Evolutionary conservation across 768 basidiomycete genomes (phyloP), one percentile per base, ranked within the genome.

Genomic region (Cystobasidium tubakii): DNA sequence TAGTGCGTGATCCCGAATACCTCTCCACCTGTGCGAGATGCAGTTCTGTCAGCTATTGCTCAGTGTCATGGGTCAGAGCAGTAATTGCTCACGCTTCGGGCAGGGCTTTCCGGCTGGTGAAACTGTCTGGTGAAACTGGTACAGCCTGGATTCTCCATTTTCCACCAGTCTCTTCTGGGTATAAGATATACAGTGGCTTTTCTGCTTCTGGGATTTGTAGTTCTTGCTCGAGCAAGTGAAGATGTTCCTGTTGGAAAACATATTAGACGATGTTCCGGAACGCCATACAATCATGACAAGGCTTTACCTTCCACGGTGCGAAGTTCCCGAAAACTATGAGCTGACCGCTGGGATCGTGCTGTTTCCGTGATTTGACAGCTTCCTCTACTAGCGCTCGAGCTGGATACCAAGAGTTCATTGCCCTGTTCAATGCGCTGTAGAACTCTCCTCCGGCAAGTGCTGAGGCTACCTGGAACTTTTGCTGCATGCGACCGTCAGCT

Each of bases 111-210:
- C 95, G 86, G 81, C 89, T 93, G 79, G 88, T 86, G 77, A 98
- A 99, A 79, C 89, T 90, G 77, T 90, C 90, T 0, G 90, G 83
- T 0, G 87, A 84, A 60, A 88, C 81, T 6, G 95, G 89, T 21
- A 99, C 90, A 7, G 95, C 94, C 80, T 98, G 95, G 55, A 99
- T 82, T 50, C 96, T 88, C 94, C 94, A 99, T 74, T 82, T 83
- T 4, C 79, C 76, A 12, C 81, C 84, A 0, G 83, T 84, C 80
- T 91, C 90, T 77, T 97, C 94, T 0, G 92, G 90, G 80, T 97
- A 98, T 67, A 99, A 83, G 66, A 93, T 85, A 80, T 97, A 98
- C 42, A 89, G 84, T 1, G 91, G 88, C 76, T 87, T 84, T 65
- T 84, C 82, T 9, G 85, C 80, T 0, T 81, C 79, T 1, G 85